Evolutionary conservation across 2,329 filamentous ascomycete genomes (phyloP), one percentile per base, ranked within the genome.

Genomic region (Apiospora hydei): DNA sequence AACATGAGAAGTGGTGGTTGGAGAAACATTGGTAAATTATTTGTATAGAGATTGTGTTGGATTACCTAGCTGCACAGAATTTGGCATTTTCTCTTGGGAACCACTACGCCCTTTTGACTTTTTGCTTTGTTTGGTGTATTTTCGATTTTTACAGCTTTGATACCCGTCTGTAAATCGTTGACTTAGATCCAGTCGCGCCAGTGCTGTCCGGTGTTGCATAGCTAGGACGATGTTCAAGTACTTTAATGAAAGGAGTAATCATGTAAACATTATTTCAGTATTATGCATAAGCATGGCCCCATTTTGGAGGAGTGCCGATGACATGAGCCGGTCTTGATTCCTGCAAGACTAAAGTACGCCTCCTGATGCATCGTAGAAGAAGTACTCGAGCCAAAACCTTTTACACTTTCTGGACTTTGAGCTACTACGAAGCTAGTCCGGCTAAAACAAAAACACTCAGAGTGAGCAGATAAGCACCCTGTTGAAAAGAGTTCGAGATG

Each of bases 131-230:
- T 61, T n/a, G 14, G 26, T 24, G 51, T 57, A 57, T 24, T 41
- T 64, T 18, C 14, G 18, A 18, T 41, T n/a, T 41, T 10, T 41
- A 41, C 34, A 64, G 14, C 18, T 64, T 41, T 41, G 57, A 64
- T 64, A 64, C 57, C 57, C 57, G 57, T n/a, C 41, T 64, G 57
- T n/a, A 64, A 41, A 13, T 38, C 21, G 34, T 41, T 64, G 34
- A n/a, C 34, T 41, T 64, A 18, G 30, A 11, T 38, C 30, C 30
- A 38, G 53, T 61, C 30, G 34, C 34, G 57, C 10, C 11, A n/a
- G 57, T 41, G 24, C 57, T 64, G 57, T 6, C 30, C 4, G 21
- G 34, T 14, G 13, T 38, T 34, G 34, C 18, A 41, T 41, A 41
- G 21, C 57, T 24, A 34, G 57, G 57, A n/a, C 8, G 57, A 5